Evolutionary conservation across 768 basidiomycete genomes (phyloP).

Genomic region (Boletus coccyginus): DNA sequence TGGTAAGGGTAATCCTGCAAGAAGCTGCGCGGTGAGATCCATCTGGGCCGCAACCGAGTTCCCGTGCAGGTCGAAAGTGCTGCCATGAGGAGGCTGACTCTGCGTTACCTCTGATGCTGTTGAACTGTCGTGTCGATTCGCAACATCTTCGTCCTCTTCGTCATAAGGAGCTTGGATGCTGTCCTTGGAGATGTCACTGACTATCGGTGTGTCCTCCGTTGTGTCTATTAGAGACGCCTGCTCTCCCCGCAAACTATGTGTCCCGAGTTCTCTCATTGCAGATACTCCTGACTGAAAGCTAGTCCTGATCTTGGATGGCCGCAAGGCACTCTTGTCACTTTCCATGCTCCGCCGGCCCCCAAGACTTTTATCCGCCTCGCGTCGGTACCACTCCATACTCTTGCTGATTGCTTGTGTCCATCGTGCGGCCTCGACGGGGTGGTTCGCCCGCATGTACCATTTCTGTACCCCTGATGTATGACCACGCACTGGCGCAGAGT

Average conservation of each 20-base stretch:
- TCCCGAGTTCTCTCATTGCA: slow-evolving; percentile 22
- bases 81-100: slow-evolving; percentile 53
- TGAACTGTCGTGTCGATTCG: slow-evolving; percentile 42
- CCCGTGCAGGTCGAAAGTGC: slow-evolving; percentile 61
- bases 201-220: slow-evolving; percentile 8
- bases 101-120: slow-evolving; percentile 42
- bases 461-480: slow-evolving; percentile 51
- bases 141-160: slow-evolving; percentile 29
- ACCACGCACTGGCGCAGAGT: slow-evolving; percentile 52
- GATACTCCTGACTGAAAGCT: slow-evolving; percentile 32
- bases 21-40: slow-evolving; percentile 68
- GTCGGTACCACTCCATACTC: slow-evolving; percentile 69
- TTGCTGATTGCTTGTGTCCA: slow-evolving; percentile 78
- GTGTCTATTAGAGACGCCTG: slow-evolving; percentile 24
- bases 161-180: slow-evolving; percentile 27
- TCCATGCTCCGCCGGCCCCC: slow-evolving; percentile 42
- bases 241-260: slow-evolving; percentile 23
- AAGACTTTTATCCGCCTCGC: slow-evolving; percentile 33
- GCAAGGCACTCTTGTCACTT: slow-evolving; percentile 43
- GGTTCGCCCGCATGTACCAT: slow-evolving; percentile 83
- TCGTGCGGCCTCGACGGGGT: slow-evolving; percentile 84
- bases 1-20: slow-evolving; percentile 44
- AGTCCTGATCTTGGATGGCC: slow-evolving; percentile 27
- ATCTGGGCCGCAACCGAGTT: slow-evolving; percentile 73
- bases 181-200: slow-evolving; percentile 13